A percentile compares a stretch with the other conserved stretches of the same genome.
Conservation (phyloP, 2,329 filamentous ascomycete species). For the Venturia pyrina region DNA sequence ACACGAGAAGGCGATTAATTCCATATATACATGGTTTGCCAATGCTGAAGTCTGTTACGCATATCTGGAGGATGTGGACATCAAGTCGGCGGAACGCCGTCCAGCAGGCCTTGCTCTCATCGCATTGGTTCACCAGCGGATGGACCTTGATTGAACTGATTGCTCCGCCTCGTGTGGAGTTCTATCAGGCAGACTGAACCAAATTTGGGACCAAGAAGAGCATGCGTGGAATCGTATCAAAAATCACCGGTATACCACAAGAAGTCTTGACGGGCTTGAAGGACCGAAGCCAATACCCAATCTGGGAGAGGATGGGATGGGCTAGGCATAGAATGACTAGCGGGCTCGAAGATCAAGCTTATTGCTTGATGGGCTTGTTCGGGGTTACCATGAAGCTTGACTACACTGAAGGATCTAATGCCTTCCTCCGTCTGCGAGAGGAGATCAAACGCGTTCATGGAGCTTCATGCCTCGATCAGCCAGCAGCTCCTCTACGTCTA, state of each 20-base stretch:
- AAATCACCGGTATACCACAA: slow-evolving; percentile 10
- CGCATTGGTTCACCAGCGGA: slow-evolving; percentile 12
- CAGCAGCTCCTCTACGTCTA: not conserved
- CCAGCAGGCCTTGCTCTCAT: not conserved
- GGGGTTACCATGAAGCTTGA: not conserved
- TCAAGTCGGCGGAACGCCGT: not conserved
- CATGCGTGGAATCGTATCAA: not conserved
- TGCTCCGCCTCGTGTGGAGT: slow-evolving; percentile 8
- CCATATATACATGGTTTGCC: slow-evolving; percentile 13
- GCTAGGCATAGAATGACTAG: slow-evolving; percentile 1
- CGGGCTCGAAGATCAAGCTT: slow-evolving; percentile 9
- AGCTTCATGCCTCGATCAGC: not conserved
- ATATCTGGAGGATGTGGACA: slow-evolving; percentile 4
- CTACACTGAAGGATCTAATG: not conserved
- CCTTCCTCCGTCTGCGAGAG: not conserved
- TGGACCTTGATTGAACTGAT: slow-evolving; percentile 13
- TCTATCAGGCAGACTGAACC: not conserved
- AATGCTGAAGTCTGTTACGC: slow-evolving; percentile 10
- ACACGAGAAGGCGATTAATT: slow-evolving; percentile 12
- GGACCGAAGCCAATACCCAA: not conserved
- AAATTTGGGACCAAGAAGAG: slow-evolving; percentile 1
- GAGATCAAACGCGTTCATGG: not conserved
- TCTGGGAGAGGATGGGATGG: slow-evolving; percentile 8
- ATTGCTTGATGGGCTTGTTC: slow-evolving; percentile 10
- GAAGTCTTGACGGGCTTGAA: not conserved